Evolutionary conservation across 2,329 filamentous ascomycete species (phyloP).

Genomic region (Ascochyta pisi): DNA sequence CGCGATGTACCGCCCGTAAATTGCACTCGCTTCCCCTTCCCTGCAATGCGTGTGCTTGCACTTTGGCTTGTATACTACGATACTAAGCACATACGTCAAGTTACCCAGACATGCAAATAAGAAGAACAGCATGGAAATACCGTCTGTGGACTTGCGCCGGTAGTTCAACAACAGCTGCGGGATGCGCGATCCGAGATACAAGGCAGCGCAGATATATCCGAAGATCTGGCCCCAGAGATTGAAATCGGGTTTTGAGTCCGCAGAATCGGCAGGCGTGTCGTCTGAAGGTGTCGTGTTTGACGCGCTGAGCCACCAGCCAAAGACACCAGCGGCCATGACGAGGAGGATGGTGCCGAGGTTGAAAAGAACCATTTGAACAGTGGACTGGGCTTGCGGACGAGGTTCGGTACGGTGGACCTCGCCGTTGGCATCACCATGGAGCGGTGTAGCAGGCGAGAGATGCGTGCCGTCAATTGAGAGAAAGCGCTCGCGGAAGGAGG

Average conservation of each 20-base stretch:
- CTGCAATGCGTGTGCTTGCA: slow-evolving; percentile 65
- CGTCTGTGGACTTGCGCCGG: slow-evolving; percentile 89
- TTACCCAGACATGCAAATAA: slow-evolving; percentile 96
- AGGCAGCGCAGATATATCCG: slow-evolving; percentile 86
- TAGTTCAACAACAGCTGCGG: slow-evolving; percentile 94
- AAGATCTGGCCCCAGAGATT: slow-evolving; percentile 86
- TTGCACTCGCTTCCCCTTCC: slow-evolving; percentile 66
- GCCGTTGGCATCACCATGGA: slow-evolving; percentile 56
- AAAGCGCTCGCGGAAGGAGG: slow-evolving; percentile 55
- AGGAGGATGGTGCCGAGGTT: slow-evolving; percentile 79
- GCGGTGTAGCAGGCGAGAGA: slow-evolving; percentile 82
- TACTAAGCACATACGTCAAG: slow-evolving; percentile 88
- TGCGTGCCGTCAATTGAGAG: slow-evolving; percentile 69
- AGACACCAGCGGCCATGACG: slow-evolving; percentile 80
- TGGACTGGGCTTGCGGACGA: slow-evolving; percentile 51
- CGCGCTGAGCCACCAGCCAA: slow-evolving; percentile 80
- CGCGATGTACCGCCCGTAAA: slow-evolving; percentile 83
- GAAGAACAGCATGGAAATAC: slow-evolving; percentile 93
- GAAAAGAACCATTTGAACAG: slow-evolving; percentile 68
- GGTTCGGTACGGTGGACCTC: slow-evolving; percentile 37
- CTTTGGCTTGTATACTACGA: slow-evolving; percentile 84
- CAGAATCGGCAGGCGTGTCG: slow-evolving; percentile 32
- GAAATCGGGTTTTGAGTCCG: slow-evolving; percentile 64
- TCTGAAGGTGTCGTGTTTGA: slow-evolving; percentile 35
- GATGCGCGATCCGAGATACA: slow-evolving; percentile 88